Evolutionary conservation across 2,329 filamentous ascomycete species (phyloP), one percentile per base, ranked within the genome.

Genomic region (Aspergillus ochraceoroseus): DNA sequence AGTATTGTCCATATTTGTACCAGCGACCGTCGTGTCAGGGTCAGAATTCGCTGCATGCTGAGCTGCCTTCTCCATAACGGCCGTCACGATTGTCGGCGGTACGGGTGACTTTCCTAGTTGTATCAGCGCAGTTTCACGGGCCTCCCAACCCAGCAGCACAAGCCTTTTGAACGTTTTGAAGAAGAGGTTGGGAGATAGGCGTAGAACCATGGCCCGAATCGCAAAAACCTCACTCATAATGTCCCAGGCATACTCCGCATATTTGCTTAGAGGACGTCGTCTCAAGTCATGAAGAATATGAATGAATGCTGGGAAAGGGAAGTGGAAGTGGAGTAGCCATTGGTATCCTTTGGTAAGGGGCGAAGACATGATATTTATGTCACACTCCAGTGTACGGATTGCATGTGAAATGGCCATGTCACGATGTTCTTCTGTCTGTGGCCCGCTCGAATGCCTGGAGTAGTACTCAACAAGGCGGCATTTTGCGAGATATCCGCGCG

Each of bases 401-500:
- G 63, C 63, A 37, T 61, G 33, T 1, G 41, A 44, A 0, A 68
- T 43, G 1, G 61, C 61, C 0, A 44, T 36, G 29, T 67, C 56
- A 6, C 57, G 58, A 38, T 60, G 50, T 1, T 38, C 34, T 0
- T 65, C 62, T 0, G 58, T 60, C 17, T 58, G 56, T 0, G 48
- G 3, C 30, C 31, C 0, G 51, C 34, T 0, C 55, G 56, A 46
- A 17, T 54, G 50, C 30, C 15, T 59, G 0, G 65, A 61, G 41
- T 73, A 71, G 41, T 73, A 61, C 33, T 77, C 70, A 34, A 79
- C 41, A 0, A 83, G 66, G 1, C 64, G 69, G 31, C 46, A 58
- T 51, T 71, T 77, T 0, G 76, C 70, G 2, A 82, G 41, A 4
- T 66, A 61, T 0, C 49, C 58, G 7, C 75, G 63, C 7, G 63